phyloP scores from a whole-genome alignment of 2,329 filamentous ascomycete species.

The Berkeleyomyces rouxiae region DNA sequence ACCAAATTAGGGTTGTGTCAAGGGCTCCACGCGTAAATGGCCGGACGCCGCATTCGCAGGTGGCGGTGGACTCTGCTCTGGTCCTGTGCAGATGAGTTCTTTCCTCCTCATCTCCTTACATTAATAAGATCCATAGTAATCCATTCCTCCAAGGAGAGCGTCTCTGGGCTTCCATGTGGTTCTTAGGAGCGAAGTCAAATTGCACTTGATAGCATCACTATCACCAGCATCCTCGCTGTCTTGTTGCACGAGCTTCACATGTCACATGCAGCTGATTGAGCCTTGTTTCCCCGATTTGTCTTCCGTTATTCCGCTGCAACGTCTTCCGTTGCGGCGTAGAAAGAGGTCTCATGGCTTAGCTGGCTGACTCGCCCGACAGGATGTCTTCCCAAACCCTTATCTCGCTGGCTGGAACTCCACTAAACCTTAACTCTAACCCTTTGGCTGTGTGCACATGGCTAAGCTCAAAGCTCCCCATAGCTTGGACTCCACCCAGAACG shows the following conservation, averaged over 20 bases:
- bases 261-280: no score
- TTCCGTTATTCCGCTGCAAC: background rate
- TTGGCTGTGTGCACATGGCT: background rate
- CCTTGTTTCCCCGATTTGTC: background rate
- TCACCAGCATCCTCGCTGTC: background rate
- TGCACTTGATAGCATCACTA: background rate
- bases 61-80: no score
- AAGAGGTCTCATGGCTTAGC: no score
- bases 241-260: background rate
- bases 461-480: constrained; percentile 2
- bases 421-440: background rate
- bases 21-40: background rate
- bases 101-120: background rate
- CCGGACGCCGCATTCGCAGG: background rate
- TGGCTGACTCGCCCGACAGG: no score
- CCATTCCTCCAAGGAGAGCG: background rate
- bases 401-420: no score
- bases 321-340: background rate
- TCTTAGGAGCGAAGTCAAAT: background rate
- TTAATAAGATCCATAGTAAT: background rate
- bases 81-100: background rate
- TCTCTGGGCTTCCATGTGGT: background rate
- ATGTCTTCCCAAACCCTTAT: no score
- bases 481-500: background rate
- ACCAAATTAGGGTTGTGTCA: background rate